phyloP scores from a whole-genome alignment of 352 stramenopile species.

The Phytopythium sindhum region DNA sequence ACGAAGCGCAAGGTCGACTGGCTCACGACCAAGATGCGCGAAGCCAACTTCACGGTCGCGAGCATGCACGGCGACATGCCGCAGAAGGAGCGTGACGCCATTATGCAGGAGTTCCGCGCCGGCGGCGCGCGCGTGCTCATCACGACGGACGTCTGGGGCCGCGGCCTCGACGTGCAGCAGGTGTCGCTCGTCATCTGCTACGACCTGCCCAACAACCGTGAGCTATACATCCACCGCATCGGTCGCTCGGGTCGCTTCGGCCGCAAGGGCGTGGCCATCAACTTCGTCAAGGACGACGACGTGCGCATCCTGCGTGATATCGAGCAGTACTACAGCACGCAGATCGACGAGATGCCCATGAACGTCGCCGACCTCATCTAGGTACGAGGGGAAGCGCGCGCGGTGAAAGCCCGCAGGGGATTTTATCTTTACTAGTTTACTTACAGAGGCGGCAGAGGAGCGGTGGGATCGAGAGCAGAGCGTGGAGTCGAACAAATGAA shows the following conservation, averaged over 20 bases:
- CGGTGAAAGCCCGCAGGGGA: not conserved
- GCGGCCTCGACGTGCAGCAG: conserved; percentile 97
- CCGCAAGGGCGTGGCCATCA: conserved; percentile 97
- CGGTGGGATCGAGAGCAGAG: not conserved
- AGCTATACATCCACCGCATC: conserved; percentile 97
- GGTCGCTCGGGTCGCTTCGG: conserved; percentile 96
- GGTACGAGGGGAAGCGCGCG: not conserved
- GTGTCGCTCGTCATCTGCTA: conserved; percentile 98
- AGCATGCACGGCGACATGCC: conserved; percentile 98
- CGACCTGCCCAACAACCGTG: conserved; percentile 95
- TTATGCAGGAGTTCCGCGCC: conserved; percentile 97
- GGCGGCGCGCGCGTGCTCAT: conserved; percentile 95
- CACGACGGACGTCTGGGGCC: conserved; percentile 96
- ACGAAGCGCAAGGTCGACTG: conserved; percentile 97
- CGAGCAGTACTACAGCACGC: conserved; percentile 99
- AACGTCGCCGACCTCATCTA: conserved; percentile 99
- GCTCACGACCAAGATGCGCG: conserved; percentile 95
- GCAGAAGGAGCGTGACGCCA: conserved; percentile 91
- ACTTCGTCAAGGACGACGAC: conserved; percentile 97
- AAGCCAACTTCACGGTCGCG: conserved; percentile 96
- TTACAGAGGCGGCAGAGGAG: not conserved
- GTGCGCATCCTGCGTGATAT: conserved; percentile 95
- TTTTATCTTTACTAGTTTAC: not conserved
- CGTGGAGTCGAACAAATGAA: not conserved
- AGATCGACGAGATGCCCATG: conserved; percentile 99